Evolutionary conservation across 2,329 filamentous ascomycete species (phyloP), one percentile per base, ranked within the genome.

Genomic region (Aspergillus aculeatus): DNA sequence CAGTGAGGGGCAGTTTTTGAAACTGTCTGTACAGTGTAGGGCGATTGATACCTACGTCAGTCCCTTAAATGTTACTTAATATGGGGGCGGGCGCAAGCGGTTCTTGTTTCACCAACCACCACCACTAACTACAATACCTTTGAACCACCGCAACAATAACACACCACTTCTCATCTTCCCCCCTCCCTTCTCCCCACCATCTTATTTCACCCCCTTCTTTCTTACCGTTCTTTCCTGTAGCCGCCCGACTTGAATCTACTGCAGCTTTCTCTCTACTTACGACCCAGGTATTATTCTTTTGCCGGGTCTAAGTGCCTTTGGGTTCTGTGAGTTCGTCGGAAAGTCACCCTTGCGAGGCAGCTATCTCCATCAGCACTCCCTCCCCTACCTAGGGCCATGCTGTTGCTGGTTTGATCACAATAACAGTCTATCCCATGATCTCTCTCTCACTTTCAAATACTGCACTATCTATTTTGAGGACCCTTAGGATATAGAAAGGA

Each of bases 371-470:
- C 47, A 62, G 47, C 51, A 52, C 12, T 50, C 59, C 49, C 59
- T 58, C 50, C 57, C 38, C 49, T 55, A 49, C 57, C 57, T 60
- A 58, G 60, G 32, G 48, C 62, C 38, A 44, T 57, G 63, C 64
- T 60, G 65, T 63, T 68, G 66, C 62, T 69, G 63, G 64, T 67
- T 64, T 63, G 63, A 61, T 62, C 66, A 63, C 64, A 50, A 62
- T 64, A 14, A 16, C 31, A 19, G 19, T 26, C 32, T 44, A 35
- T 53, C 70, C 65, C 65, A 75, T 75, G 74, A 68, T 75, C 72
- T 48, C 65, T 56, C 63, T 63, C 66, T 62, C 62, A 48, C 51
- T 63, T 60, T 61, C 63, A 53, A 67, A 65, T 61, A 57, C 64
- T 61, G 58, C 62, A 65, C 64, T 59, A 67, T 65, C 62, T 62